Conservation (phyloP, 345 rosid genomes). For the Populus davidiana region DNA sequence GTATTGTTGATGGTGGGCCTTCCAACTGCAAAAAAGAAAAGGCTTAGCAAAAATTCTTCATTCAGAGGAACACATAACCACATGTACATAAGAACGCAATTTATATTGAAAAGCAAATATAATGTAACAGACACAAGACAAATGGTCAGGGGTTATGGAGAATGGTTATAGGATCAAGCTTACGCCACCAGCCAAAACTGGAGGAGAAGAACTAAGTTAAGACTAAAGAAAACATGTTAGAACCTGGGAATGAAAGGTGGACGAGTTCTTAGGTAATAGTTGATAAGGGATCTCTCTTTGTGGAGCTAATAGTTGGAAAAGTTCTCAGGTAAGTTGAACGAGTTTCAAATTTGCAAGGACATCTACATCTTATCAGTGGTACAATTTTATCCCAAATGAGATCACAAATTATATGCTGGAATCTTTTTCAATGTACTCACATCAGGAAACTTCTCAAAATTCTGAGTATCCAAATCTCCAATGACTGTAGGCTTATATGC, state of each 20-base stretch:
- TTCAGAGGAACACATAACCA: not conserved
- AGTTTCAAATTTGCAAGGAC: not conserved
- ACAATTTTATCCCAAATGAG: not conserved
- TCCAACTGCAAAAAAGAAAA: constrained; percentile 47
- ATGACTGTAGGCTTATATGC: constrained; percentile 73
- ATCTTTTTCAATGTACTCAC: constrained; percentile 46
- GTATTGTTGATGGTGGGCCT: constrained; percentile 53
- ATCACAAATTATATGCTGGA: not conserved
- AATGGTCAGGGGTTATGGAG: not conserved
- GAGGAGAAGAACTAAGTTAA: not conserved
- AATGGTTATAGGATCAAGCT: not conserved
- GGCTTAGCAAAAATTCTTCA: not conserved
- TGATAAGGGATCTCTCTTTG: not conserved
- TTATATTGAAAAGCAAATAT: not conserved
- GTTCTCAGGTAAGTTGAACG: not conserved
- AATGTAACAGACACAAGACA: not conserved
- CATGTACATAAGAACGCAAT: not conserved
- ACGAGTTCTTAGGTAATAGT: too few species aligned
- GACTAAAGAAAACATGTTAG: not conserved
- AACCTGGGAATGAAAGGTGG: not conserved
- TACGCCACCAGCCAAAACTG: not conserved
- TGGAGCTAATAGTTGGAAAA: not conserved
- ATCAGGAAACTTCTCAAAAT: constrained; percentile 96
- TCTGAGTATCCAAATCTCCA: constrained; percentile 94
- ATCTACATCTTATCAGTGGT: not conserved